Percentiles rank a stretch among this genome's conserved stretches.
Conservation (phyloP, 768 basidiomycete species). For the Suillus placidus region DNA sequence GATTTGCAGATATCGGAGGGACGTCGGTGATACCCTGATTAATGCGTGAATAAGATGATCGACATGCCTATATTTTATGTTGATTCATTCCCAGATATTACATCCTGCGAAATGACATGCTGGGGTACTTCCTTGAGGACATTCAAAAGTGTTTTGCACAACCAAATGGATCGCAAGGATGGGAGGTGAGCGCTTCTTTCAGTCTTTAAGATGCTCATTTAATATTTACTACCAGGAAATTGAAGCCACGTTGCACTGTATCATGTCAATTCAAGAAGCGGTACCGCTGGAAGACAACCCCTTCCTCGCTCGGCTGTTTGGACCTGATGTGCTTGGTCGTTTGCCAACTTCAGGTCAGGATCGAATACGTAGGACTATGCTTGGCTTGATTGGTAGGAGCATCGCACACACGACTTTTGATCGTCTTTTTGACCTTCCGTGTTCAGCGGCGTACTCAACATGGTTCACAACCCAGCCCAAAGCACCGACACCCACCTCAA, state of each 20-base stretch:
- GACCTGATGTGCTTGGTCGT: constrained; percentile 66
- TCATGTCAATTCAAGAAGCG: constrained; percentile 88
- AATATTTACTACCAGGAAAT: constrained; percentile 56
- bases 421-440: background rate
- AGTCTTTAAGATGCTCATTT: background rate
- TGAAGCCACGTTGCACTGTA: constrained; percentile 85
- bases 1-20: constrained; percentile 69
- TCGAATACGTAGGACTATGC: constrained; percentile 71
- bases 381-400: constrained; percentile 71
- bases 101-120: constrained; percentile 82
- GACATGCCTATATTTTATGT: background rate
- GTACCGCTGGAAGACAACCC: constrained; percentile 60
- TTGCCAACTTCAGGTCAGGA: constrained; percentile 66
- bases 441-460: constrained; percentile 69
- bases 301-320: constrained; percentile 67
- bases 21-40: constrained; percentile 85
- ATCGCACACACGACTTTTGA: constrained; percentile 1
- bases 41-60: constrained; percentile 64
- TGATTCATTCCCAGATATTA: constrained; percentile 64
- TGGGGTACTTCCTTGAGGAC: constrained; percentile 68
- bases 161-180: constrained; percentile 50
- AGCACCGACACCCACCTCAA: constrained; percentile 28
- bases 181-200: constrained; percentile 63
- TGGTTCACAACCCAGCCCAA: constrained; percentile 69
- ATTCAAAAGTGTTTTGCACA: constrained; percentile 55